phyloP scores from a whole-genome alignment of 345 rosid species.

The Populus pruinosa region DNA sequence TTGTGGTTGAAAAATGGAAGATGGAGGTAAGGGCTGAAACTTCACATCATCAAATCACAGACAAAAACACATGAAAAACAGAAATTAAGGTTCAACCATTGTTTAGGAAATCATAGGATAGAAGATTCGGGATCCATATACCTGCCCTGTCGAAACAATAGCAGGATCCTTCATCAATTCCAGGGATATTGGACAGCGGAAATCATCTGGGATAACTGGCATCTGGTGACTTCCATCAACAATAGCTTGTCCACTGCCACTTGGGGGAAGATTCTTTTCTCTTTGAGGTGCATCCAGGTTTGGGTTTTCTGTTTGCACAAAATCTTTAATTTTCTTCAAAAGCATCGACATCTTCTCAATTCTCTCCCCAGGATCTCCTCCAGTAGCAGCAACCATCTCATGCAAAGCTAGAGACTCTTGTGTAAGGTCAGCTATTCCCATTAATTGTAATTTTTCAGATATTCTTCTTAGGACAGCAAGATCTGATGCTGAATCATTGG shows the following conservation, averaged over 20 bases:
- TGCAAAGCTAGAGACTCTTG: conserved; percentile 91
- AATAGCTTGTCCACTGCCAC: conserved; percentile 57
- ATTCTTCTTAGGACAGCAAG: conserved; percentile 53
- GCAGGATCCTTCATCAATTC: conserved; percentile 98
- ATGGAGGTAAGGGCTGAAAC: neutral
- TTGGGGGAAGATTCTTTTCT: conserved; percentile 37
- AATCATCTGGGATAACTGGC: conserved; percentile 83
- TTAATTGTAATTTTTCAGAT: conserved; percentile 66
- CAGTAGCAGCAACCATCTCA: conserved; percentile 68
- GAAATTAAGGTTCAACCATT: neutral
- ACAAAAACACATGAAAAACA: neutral
- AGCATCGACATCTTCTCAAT: conserved; percentile 86
- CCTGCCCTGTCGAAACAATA: conserved; percentile 98
- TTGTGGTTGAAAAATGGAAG: neutral
- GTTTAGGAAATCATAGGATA: conserved; percentile 3
- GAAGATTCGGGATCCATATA: conserved; percentile 29
- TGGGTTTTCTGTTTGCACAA: conserved; percentile 76
- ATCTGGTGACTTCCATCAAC: conserved; percentile 53
- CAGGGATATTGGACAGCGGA: conserved; percentile 94
- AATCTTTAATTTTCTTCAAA: conserved; percentile 76
- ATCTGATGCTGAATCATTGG: conserved; percentile 43
- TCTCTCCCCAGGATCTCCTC: conserved; percentile 70
- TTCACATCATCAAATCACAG: neutral
- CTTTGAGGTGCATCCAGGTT: conserved; percentile 41
- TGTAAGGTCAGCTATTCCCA: conserved; percentile 67